A percentile compares a stretch with the other conserved stretches of the same genome.
Conservation (phyloP, 1,139 yeast genomes). For the Zygosaccharomyces sapae region DNA sequence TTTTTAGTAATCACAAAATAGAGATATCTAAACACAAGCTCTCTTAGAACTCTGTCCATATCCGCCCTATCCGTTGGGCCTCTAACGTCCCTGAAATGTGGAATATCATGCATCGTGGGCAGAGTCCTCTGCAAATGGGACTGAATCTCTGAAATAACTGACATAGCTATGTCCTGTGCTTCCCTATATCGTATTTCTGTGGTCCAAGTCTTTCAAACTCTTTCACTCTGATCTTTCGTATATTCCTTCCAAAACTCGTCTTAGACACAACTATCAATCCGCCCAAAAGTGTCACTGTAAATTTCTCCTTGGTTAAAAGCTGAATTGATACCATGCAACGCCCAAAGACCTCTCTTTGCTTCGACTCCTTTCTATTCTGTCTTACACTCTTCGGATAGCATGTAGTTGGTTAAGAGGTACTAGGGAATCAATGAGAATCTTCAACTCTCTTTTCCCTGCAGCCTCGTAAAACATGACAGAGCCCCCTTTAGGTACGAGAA, state of each 20-base stretch:
- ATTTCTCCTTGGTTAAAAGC: neutral
- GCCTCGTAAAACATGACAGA: constrained; percentile 2
- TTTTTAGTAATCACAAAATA: constrained; percentile 25
- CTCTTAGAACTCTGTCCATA: constrained; percentile 28
- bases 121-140: constrained; percentile 20
- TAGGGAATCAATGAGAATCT: neutral
- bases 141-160: constrained; percentile 14
- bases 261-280: constrained; percentile 5
- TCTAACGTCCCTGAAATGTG: constrained; percentile 22
- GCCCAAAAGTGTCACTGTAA: constrained; percentile 5
- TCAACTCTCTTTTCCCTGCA: constrained; percentile 3
- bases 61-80: constrained; percentile 32
- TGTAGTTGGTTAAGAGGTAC: neutral
- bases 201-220: neutral
- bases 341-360: neutral
- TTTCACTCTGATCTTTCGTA: constrained; percentile 4
- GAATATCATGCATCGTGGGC: constrained; percentile 23
- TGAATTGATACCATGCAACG: constrained; percentile 8
- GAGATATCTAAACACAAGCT: constrained; percentile 26
- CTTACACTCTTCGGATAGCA: neutral
- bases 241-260: constrained; percentile 2
- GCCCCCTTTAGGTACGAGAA: neutral
- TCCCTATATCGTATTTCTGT: neutral
- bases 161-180: constrained; percentile 4
- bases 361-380: neutral